Evolutionary conservation across 208 protist genomes (phyloP).

Genomic region (Trypanosoma rangeli): DNA sequence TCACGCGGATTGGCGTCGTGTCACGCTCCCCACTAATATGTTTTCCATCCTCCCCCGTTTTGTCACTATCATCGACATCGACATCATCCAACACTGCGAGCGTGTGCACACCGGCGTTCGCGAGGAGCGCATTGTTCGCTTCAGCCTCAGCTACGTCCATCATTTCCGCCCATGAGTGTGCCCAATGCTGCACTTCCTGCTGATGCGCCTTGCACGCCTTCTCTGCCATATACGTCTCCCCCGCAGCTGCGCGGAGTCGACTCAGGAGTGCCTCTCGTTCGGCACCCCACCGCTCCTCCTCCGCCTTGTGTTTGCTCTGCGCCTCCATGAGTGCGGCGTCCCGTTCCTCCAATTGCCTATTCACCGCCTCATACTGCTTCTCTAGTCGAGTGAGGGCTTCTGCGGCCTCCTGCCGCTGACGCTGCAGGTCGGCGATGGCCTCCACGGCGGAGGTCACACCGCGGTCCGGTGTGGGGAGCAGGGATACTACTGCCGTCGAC

Average conservation of each 20-base stretch:
- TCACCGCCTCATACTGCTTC: background rate
- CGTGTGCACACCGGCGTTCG: background rate
- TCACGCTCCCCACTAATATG: background rate
- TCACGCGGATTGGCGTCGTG: background rate
- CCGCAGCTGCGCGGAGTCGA: constrained; percentile 7
- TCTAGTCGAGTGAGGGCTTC: constrained; percentile 12
- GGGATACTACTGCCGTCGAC: background rate
- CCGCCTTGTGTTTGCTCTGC: background rate
- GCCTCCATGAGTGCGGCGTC: constrained; percentile 7
- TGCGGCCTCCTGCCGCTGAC: constrained; percentile 20
- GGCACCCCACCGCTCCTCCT: constrained; percentile 4
- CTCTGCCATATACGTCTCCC: constrained; percentile 3
- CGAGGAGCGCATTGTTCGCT: background rate
- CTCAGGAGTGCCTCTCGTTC: constrained; percentile 13
- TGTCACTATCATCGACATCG: background rate
- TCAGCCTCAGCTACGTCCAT: background rate
- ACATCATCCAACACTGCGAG: background rate
- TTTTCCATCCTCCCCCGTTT: background rate
- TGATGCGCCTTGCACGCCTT: constrained; percentile 1
- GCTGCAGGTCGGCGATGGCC: constrained; percentile 60
- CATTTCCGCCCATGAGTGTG: constrained; percentile 10
- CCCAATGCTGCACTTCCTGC: constrained; percentile 2
- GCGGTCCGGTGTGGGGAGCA: constrained; percentile 25
- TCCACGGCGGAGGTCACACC: constrained; percentile 35
- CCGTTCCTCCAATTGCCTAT: constrained; percentile 6